Evolutionary conservation across 441 rosid genomes (phyloP).

Genomic region (Arabidopsis lyrata): DNA sequence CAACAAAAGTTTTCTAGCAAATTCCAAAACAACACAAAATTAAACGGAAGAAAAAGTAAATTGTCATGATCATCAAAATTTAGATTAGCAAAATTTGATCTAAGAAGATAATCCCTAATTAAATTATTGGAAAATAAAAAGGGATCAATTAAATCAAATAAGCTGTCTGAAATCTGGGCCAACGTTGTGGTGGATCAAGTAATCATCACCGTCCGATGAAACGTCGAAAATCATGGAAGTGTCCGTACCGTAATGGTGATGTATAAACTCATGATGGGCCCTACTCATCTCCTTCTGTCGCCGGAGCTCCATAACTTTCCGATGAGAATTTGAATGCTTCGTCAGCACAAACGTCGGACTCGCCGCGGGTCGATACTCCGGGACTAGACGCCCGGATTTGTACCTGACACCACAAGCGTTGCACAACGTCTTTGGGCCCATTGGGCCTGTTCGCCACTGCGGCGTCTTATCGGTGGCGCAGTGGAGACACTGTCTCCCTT

Average conservation of each 20-base stretch:
- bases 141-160: slow-evolving; percentile 50
- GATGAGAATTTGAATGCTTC: slow-evolving; percentile 64
- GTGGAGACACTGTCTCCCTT: slow-evolving; percentile 74
- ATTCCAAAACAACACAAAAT: slow-evolving; percentile 30
- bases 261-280: slow-evolving; percentile 60
- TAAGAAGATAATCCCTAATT: slow-evolving; percentile 41
- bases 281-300: slow-evolving; percentile 68
- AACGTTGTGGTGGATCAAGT: slow-evolving; percentile 67
- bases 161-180: slow-evolving; percentile 68
- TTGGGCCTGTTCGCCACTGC: slow-evolving; percentile 68
- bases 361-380: slow-evolving; percentile 66
- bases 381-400: slow-evolving; percentile 63
- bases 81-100: slow-evolving; percentile 46
- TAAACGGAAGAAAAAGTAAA: slow-evolving; percentile 9
- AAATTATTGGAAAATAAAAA: slow-evolving; percentile 37
- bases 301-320: slow-evolving; percentile 66
- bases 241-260: slow-evolving; percentile 40
- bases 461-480: slow-evolving; percentile 64
- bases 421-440: slow-evolving; percentile 66
- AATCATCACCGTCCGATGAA: slow-evolving; percentile 70
- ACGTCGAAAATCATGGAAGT: slow-evolving; percentile 62
- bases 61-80: slow-evolving; percentile 34
- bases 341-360: slow-evolving; percentile 62
- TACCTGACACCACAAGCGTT: slow-evolving; percentile 66
- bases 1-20: slow-evolving; percentile 32